Conservation (phyloP, 2,329 filamentous ascomycete genomes). For the Pseudocercospora cruenta region DNA sequence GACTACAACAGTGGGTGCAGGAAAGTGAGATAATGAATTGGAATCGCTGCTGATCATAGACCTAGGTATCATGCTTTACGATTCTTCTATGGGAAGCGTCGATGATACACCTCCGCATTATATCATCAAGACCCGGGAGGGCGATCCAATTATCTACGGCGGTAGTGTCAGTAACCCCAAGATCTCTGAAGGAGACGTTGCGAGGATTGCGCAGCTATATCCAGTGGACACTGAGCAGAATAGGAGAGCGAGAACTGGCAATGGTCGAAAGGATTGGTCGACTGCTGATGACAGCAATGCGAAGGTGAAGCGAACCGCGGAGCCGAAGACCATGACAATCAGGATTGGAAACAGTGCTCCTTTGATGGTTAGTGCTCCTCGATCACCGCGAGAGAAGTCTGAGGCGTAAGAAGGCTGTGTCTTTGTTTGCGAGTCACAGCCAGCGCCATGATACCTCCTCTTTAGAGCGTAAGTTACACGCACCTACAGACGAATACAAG, state of each 20-base stretch:
- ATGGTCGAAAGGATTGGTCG: background rate
- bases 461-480: too few species aligned
- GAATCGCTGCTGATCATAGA: background rate
- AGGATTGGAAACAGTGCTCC: background rate
- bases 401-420: too few species aligned
- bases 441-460: too few species aligned
- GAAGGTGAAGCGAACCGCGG: background rate
- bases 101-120: background rate
- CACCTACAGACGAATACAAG: too few species aligned
- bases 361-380: background rate
- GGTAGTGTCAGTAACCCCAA: background rate
- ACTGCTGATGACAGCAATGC: background rate
- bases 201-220: slow-evolving; percentile 10
- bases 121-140: slow-evolving; percentile 5
- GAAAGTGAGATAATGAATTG: background rate
- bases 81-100: background rate
- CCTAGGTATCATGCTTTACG: slow-evolving; percentile 20
- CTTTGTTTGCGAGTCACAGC: too few species aligned
- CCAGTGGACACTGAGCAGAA: slow-evolving; percentile 6
- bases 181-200: slow-evolving; percentile 9
- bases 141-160: slow-evolving; percentile 7
- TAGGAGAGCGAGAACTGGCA: background rate
- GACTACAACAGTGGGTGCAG: slow-evolving; percentile 12
- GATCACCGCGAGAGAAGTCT: too few species aligned
- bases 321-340: background rate